Conservation (phyloP, 2,329 filamentous ascomycete genomes). For the Aspergillus sp. region DNA sequence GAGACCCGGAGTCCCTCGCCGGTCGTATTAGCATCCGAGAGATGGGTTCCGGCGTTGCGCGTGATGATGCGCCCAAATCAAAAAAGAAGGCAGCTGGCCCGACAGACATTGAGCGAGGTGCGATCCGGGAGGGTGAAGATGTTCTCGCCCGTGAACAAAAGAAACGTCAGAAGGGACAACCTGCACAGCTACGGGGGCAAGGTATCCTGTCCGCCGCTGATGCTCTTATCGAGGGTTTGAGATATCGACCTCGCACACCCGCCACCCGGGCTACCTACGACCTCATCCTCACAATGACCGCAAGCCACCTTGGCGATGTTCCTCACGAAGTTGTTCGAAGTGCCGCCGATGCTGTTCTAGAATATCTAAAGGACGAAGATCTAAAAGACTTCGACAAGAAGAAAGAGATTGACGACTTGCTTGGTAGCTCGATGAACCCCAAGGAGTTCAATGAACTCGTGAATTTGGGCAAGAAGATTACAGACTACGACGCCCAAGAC, state of each 20-base stretch:
- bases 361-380: slow-evolving; percentile 90
- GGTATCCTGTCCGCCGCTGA: slow-evolving; percentile 82
- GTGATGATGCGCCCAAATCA: slow-evolving; percentile 73
- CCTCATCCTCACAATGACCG: slow-evolving; percentile 86
- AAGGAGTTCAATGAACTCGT: slow-evolving; percentile 97
- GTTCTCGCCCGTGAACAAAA: slow-evolving; percentile 78
- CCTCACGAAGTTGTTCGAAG: slow-evolving; percentile 87
- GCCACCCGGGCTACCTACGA: slow-evolving; percentile 92
- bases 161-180: slow-evolving; percentile 76
- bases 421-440: slow-evolving; percentile 74
- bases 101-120: slow-evolving; percentile 68
- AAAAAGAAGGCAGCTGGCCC: slow-evolving; percentile 66
- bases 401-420: slow-evolving; percentile 89
- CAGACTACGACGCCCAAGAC: slow-evolving; percentile 94
- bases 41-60: slow-evolving; percentile 82
- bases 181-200: slow-evolving; percentile 62
- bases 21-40: slow-evolving; percentile 89
- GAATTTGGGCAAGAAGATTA: slow-evolving; percentile 97
- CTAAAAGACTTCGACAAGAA: slow-evolving; percentile 98
- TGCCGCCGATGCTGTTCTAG: slow-evolving; percentile 85
- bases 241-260: slow-evolving; percentile 84
- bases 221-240: slow-evolving; percentile 82
- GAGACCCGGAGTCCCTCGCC: slow-evolving; percentile 94
- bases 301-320: slow-evolving; percentile 84
- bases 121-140: slow-evolving; percentile 74